Evolutionary conservation across 257 asterid species (phyloP).

Genomic region (Schizonepeta tenuifolia): DNA sequence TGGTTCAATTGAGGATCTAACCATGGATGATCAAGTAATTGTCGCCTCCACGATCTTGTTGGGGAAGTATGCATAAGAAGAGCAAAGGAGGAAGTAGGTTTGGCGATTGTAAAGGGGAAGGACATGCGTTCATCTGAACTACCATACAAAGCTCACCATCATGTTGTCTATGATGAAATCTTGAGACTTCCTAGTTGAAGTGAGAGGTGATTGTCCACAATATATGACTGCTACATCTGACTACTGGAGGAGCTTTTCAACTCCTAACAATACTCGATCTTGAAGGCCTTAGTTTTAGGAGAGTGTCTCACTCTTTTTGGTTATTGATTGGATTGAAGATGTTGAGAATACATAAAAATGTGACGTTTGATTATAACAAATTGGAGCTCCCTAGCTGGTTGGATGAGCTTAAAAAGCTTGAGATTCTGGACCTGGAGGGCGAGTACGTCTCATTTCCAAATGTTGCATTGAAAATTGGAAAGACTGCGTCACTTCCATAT

Average conservation of each 20-base stretch:
- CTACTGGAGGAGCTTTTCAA: constrained; percentile 16
- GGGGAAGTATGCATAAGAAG: constrained; percentile 9
- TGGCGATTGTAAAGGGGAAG: constrained; percentile 4
- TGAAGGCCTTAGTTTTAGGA: neutral
- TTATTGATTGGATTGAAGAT: constrained; percentile 26
- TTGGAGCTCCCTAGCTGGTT: constrained; percentile 29
- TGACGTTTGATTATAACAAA: too few species aligned
- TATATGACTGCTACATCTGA: neutral
- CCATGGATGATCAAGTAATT: neutral
- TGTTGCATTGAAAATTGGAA: constrained; percentile 21
- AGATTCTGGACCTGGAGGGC: constrained; percentile 19
- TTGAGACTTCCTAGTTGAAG: neutral
- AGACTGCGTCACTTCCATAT: constrained; percentile 5
- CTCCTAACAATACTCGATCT: constrained; percentile 24
- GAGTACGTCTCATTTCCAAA: constrained; percentile 19
- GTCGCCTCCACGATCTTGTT: constrained; percentile 26
- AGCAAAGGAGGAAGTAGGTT: constrained; percentile 30
- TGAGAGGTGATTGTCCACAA: too few species aligned
- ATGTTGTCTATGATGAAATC: neutral
- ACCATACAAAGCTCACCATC: neutral
- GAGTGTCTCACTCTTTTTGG: neutral
- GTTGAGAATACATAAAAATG: constrained; percentile 24
- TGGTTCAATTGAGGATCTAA: constrained; percentile 28
- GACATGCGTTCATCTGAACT: neutral
- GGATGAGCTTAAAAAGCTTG: constrained; percentile 15